These are phyloP conservation scores for Graphilbum sp. DNA, from an alignment of 2,329 filamentous ascomycete species.

Conservation along the genomic window DNA sequence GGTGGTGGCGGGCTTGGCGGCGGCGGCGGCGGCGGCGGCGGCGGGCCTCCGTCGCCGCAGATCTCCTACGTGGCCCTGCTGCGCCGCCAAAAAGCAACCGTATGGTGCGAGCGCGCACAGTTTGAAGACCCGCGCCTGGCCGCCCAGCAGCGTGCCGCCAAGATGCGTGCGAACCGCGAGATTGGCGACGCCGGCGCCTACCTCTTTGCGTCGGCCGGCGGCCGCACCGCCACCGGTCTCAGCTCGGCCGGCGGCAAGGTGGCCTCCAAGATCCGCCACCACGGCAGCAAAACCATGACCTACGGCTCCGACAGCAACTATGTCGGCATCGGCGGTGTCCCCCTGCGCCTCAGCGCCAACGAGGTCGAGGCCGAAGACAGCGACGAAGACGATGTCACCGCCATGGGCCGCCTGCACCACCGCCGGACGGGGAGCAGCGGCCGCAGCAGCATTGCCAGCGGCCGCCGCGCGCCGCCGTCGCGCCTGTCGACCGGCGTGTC, in stretches of 20 bases:
- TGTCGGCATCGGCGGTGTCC: conserved; percentile 61
- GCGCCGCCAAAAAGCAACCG: conserved; percentile 90
- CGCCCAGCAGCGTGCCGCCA: conserved; percentile 73
- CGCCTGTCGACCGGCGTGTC: conserved; percentile 32
- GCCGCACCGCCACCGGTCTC: conserved; percentile 46
- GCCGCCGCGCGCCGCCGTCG: conserved; percentile 30
- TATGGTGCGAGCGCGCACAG: conserved; percentile 93
- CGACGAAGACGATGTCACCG: conserved; percentile 46
- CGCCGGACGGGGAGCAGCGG: conserved; percentile 61
- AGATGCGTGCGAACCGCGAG: conserved; percentile 71
- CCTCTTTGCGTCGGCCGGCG: conserved; percentile 22
- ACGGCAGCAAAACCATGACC: conserved; percentile 62
- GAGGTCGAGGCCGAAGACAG: conserved; percentile 84
- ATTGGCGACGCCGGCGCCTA: conserved; percentile 43
- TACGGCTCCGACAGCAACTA: conserved; percentile 67
- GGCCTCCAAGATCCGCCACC: conserved; percentile 74
- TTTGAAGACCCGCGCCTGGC: conserved; percentile 73
- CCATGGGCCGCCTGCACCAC: conserved; percentile 38
- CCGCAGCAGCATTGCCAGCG: conserved; percentile 47
- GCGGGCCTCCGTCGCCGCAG: conserved; percentile 20
- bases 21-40: conserved; percentile 5
- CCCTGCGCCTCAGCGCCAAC: conserved; percentile 81
- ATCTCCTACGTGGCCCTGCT: conserved; percentile 89
- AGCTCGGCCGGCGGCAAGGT: conserved; percentile 45
- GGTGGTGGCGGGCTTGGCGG: conserved; percentile 40